These are phyloP conservation scores for Nicotiana obtusifolia DNA, from an alignment of 257 asterid genomes.

Conservation along the genomic window DNA sequence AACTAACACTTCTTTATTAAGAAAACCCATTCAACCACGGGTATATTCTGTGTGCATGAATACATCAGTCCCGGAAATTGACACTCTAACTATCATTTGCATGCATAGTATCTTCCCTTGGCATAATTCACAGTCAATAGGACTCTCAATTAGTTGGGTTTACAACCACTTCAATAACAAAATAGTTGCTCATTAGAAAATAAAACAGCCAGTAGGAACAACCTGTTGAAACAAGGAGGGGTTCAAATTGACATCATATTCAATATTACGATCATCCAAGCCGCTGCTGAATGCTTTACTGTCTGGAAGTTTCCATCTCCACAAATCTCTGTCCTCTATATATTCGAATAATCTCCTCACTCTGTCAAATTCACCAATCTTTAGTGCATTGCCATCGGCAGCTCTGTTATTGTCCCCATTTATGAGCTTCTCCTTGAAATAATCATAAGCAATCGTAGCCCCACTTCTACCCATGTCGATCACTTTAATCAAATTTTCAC, in stretches of 20 bases:
- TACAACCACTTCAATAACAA: not conserved
- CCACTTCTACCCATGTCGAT: slow-evolving; percentile 89
- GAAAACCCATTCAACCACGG: not conserved
- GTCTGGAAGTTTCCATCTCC: slow-evolving; percentile 83
- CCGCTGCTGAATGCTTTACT: slow-evolving; percentile 93
- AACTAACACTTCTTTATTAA: not conserved
- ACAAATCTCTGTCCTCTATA: slow-evolving; percentile 83
- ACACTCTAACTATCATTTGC: not conserved
- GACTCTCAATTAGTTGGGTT: not conserved
- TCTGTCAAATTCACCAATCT: slow-evolving; percentile 38
- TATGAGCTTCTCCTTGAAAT: slow-evolving; percentile 67
- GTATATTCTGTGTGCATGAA: not conserved
- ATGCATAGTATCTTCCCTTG: not conserved
- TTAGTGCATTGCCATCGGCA: slow-evolving; percentile 9
- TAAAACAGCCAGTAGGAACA: not conserved
- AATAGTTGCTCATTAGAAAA: not conserved
- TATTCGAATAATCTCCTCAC: slow-evolving; percentile 65
- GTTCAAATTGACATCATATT: slow-evolving; percentile 59
- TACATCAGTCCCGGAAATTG: not conserved
- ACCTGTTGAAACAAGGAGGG: slow-evolving; percentile 85
- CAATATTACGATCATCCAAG: slow-evolving; percentile 64
- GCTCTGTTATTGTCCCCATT: slow-evolving; percentile 16
- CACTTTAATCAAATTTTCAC: slow-evolving; percentile 58
- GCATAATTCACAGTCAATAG: not conserved
- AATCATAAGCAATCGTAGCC: slow-evolving; percentile 88